Evolutionary conservation across 1,284 basidiomycete species (phyloP).

Genomic region (Vanrija humicola): DNA sequence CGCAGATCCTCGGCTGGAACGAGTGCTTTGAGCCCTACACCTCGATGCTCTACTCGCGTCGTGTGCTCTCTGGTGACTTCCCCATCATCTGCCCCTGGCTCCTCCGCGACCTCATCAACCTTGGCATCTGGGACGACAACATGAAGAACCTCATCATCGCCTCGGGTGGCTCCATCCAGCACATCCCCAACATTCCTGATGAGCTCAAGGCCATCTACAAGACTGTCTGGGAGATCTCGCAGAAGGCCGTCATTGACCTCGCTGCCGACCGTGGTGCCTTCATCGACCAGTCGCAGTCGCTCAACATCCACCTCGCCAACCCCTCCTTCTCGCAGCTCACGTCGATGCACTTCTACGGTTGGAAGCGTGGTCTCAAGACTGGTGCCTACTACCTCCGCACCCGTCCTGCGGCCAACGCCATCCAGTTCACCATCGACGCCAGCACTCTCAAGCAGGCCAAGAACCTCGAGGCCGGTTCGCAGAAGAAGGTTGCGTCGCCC

Average conservation of each 20-base stretch:
- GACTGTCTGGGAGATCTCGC: slow-evolving; percentile 87
- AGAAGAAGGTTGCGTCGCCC: slow-evolving; percentile 38
- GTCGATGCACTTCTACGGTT: slow-evolving; percentile 99
- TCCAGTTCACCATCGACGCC: slow-evolving; percentile 96
- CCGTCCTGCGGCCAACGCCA: slow-evolving; percentile 87
- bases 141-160: slow-evolving; percentile 99
- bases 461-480: slow-evolving; percentile 32
- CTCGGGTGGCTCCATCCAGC: slow-evolving; percentile 92
- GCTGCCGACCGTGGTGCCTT: slow-evolving; percentile 97
- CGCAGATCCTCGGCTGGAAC: slow-evolving; percentile 97
- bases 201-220: slow-evolving; percentile 72
- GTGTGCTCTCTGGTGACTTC: slow-evolving; percentile 99
- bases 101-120: slow-evolving; percentile 91
- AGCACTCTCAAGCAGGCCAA: slow-evolving; percentile 59
- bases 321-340: slow-evolving; percentile 93
- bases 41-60: slow-evolving; percentile 97
- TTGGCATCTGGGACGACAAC: slow-evolving; percentile 92
- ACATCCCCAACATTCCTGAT: slow-evolving; percentile 77
- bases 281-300: slow-evolving; percentile 82
- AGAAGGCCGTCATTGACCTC: slow-evolving; percentile 97
- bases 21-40: slow-evolving; percentile 64
- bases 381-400: slow-evolving; percentile 95
- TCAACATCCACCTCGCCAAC: slow-evolving; percentile 90
- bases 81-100: slow-evolving; percentile 99
- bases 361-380: slow-evolving; percentile 99